Conservation (phyloP, 345 rosid genomes). For the Eucalyptus pauciflora region DNA sequence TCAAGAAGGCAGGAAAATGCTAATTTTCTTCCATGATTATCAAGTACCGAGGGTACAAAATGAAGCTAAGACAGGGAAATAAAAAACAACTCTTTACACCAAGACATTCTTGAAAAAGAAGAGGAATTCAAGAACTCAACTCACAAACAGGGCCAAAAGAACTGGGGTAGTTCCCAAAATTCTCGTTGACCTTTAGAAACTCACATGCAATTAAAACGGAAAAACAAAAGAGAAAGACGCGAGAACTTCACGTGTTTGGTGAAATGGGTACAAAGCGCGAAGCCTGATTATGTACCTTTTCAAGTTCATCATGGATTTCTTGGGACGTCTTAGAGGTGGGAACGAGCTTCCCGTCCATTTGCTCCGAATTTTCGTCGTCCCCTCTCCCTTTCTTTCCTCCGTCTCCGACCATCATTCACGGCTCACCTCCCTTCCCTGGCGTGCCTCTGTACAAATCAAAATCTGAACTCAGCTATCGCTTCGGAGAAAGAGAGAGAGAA, state of each 20-base stretch:
- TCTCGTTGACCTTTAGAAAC: background rate
- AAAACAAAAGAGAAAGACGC: background rate
- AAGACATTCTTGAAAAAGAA: background rate
- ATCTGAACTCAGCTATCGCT: rapidly evolving
- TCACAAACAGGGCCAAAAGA: background rate
- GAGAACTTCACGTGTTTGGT: background rate
- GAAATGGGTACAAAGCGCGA: background rate
- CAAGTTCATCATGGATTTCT: conserved; percentile 76
- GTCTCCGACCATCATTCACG: conserved; percentile 50
- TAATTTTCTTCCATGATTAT: background rate
- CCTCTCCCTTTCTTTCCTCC: conserved; percentile 68
- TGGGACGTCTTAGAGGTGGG: conserved; percentile 82
- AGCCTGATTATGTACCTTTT: conserved; percentile 29
- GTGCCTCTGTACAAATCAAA: background rate
- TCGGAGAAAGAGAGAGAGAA: too few relatives aligned
- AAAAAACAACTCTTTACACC: background rate
- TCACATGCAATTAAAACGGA: background rate
- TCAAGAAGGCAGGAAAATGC: background rate
- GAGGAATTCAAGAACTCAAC: background rate
- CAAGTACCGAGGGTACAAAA: background rate
- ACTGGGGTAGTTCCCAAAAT: background rate
- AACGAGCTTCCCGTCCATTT: conserved; percentile 60
- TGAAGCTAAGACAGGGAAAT: background rate
- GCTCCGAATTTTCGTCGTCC: background rate
- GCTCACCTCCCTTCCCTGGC: background rate